Conservation (phyloP, 208 protist species). For the Porcisia hertigi region DNA sequence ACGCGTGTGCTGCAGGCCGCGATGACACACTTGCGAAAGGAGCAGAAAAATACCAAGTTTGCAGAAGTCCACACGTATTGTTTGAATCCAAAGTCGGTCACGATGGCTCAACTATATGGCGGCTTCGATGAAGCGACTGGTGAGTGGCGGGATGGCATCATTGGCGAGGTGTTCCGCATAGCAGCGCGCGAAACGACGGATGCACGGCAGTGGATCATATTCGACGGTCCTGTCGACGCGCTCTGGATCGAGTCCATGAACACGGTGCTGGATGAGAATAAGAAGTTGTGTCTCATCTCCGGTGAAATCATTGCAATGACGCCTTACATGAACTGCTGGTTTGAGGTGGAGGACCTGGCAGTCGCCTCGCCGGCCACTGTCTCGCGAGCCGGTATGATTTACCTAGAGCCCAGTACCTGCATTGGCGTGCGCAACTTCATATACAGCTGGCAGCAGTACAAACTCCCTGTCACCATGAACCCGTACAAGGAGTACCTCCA, state of each 20-base stretch:
- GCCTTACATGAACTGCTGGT: slow-evolving; percentile 96
- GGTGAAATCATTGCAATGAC: slow-evolving; percentile 96
- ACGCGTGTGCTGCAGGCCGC: slow-evolving; percentile 82
- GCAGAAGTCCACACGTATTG: slow-evolving; percentile 85
- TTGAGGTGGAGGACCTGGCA: slow-evolving; percentile 97
- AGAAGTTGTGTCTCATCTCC: slow-evolving; percentile 95
- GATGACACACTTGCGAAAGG: slow-evolving; percentile 81
- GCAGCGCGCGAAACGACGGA: slow-evolving; percentile 85
- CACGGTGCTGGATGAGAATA: slow-evolving; percentile 95
- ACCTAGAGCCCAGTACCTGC: slow-evolving; percentile 94
- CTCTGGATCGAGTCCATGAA: slow-evolving; percentile 97
- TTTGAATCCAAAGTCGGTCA: slow-evolving; percentile 98
- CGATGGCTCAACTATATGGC: slow-evolving; percentile 97
- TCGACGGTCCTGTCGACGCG: slow-evolving; percentile 97
- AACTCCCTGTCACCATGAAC: slow-evolving; percentile 79
- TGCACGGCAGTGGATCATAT: slow-evolving; percentile 95
- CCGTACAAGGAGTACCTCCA: slow-evolving; percentile 84
- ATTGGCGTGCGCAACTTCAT: slow-evolving; percentile 85
- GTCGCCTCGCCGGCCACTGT: slow-evolving; percentile 98
- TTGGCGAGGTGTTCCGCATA: slow-evolving; percentile 93
- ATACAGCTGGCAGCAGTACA: slow-evolving; percentile 83
- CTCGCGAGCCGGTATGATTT: slow-evolving; percentile 98
- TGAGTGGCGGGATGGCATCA: slow-evolving; percentile 97
- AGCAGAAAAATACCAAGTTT: slow-evolving; percentile 77
- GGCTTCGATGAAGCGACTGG: slow-evolving; percentile 95